Evolutionary conservation across 805 yeast species (phyloP).

Genomic region (Kodamaea laetipori): DNA sequence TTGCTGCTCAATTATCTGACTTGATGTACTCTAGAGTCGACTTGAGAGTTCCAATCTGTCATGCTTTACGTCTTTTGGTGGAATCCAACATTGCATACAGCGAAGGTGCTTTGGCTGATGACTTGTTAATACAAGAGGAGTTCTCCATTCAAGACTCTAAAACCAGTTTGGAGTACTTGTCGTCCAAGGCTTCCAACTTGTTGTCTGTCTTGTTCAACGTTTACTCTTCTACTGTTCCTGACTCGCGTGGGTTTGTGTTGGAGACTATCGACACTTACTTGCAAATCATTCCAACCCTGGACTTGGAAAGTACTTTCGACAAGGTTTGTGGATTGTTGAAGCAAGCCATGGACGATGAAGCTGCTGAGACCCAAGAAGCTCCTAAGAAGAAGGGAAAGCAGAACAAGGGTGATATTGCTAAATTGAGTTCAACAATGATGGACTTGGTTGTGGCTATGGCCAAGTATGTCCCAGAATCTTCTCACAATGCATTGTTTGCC

Average conservation of each 20-base stretch:
- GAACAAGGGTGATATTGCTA: slow-evolving; percentile 32
- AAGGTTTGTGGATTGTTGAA: slow-evolving; percentile 82
- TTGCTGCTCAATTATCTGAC: slow-evolving; percentile 77
- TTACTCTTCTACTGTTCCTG: slow-evolving; percentile 84
- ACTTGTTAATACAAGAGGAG: slow-evolving; percentile 57
- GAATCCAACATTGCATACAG: slow-evolving; percentile 71
- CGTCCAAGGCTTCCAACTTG: slow-evolving; percentile 69
- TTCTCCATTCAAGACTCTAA: slow-evolving; percentile 60
- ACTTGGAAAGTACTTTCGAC: slow-evolving; percentile 74
- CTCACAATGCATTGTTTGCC: slow-evolving; percentile 73
- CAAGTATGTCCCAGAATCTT: slow-evolving; percentile 71
- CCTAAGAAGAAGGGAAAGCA: slow-evolving; percentile 33
- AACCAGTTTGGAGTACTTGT: slow-evolving; percentile 60
- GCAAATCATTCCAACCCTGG: slow-evolving; percentile 65
- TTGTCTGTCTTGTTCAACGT: slow-evolving; percentile 89
- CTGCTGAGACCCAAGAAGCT: slow-evolving; percentile 29
- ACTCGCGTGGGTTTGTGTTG: slow-evolving; percentile 77
- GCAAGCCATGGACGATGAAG: slow-evolving; percentile 67
- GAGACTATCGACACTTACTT: slow-evolving; percentile 85
- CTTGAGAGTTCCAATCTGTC: slow-evolving; percentile 80
- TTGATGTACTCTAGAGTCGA: slow-evolving; percentile 73
- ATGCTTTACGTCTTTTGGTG: slow-evolving; percentile 73
- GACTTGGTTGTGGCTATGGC: slow-evolving; percentile 88
- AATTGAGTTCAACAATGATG: slow-evolving; percentile 80
- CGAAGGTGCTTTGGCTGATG: slow-evolving; percentile 58